Evolutionary conservation across 2,329 filamentous ascomycete genomes (phyloP).

Genomic region (Alternaria triticina): DNA sequence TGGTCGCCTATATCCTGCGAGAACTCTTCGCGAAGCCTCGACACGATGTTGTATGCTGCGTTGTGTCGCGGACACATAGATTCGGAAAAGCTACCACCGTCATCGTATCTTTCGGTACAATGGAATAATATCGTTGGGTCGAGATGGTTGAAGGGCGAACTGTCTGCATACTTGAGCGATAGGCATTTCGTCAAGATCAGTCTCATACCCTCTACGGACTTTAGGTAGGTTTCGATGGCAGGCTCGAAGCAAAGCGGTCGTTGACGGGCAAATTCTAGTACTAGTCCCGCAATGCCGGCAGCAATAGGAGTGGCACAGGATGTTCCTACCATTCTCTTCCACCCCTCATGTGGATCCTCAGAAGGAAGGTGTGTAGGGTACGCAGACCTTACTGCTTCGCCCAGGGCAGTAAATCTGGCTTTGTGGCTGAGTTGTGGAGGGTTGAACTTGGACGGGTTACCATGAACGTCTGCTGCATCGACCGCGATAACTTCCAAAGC

Average conservation of each 20-base stretch:
- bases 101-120: neutral
- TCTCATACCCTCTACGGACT: neutral
- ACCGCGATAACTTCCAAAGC: conserved; percentile 14
- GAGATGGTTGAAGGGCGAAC: neutral
- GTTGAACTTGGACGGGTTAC: conserved; percentile 7
- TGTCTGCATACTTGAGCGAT: neutral
- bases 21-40: neutral
- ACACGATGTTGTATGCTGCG: neutral
- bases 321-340: conserved; percentile 4
- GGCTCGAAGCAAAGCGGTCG: neutral
- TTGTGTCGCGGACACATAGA: neutral
- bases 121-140: neutral
- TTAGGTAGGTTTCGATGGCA: neutral
- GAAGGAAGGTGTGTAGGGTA: neutral
- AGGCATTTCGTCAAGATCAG: neutral
- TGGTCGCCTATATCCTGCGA: neutral
- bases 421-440: neutral
- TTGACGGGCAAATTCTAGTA: conserved; percentile 18
- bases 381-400: neutral
- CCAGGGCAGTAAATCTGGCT: neutral
- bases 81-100: neutral
- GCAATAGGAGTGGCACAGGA: conserved; percentile 18
- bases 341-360: neutral
- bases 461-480: conserved; percentile 8
- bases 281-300: conserved; percentile 16